Percentiles rank a stretch among this genome's conserved stretches.
These are phyloP conservation scores for Friedmanniomyces simplex DNA, from an alignment of 495 filamentous ascomycete genomes.

Conservation along the genomic window DNA sequence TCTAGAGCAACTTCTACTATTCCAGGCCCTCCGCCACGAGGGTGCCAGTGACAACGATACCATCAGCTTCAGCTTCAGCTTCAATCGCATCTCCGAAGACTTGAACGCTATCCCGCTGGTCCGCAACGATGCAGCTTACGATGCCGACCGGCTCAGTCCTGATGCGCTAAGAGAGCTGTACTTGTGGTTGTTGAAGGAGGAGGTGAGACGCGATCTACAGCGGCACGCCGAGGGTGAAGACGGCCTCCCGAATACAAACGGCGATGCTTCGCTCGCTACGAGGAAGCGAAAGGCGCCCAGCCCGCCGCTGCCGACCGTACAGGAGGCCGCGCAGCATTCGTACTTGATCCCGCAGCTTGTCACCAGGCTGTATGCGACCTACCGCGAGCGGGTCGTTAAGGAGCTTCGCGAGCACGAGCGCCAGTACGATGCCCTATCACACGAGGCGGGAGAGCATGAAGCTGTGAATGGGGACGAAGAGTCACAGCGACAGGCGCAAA, in stretches of 20 bases:
- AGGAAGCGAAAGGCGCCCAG: constrained; percentile 65
- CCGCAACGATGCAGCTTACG: constrained; percentile 54
- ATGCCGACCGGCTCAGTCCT: constrained; percentile 61
- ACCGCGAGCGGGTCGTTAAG: constrained; percentile 53
- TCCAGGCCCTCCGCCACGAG: constrained; percentile 65
- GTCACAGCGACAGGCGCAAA: constrained; percentile 8
- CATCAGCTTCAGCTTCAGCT: constrained; percentile 48
- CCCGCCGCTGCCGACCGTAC: constrained; percentile 50
- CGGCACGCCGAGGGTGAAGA: not conserved
- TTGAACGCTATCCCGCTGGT: constrained; percentile 62
- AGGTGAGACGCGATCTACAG: constrained; percentile 37
- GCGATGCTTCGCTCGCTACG: constrained; percentile 24
- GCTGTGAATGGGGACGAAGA: constrained; percentile 42
- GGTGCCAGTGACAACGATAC: constrained; percentile 42
- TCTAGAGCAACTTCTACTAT: constrained; percentile 80
- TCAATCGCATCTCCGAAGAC: constrained; percentile 60
- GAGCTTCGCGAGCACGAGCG: constrained; percentile 69
- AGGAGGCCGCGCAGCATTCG: constrained; percentile 53
- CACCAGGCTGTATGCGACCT: constrained; percentile 61
- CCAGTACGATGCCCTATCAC: constrained; percentile 48
- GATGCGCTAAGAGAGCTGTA: constrained; percentile 72
- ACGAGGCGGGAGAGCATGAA: constrained; percentile 60
- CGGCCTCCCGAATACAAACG: constrained; percentile 17
- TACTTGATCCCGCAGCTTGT: constrained; percentile 59
- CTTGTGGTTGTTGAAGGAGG: constrained; percentile 63